Evolutionary conservation across 371 early-diverging fungal species (phyloP).

Genomic region (Mortierella sp.): DNA sequence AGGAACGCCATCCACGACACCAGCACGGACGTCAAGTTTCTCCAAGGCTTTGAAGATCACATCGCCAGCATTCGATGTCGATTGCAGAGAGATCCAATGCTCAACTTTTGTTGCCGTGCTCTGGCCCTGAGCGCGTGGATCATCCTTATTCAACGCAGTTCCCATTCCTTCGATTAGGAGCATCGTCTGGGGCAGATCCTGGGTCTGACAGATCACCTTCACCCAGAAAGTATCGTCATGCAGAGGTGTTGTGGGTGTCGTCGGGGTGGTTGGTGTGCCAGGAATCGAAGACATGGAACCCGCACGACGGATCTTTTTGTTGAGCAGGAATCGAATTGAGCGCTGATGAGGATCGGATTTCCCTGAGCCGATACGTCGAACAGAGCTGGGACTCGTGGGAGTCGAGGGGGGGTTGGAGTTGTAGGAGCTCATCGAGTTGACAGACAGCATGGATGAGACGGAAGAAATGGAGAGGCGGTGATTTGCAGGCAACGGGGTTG

Average conservation of each 20-base stretch:
- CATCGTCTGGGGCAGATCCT: conserved; percentile 45
- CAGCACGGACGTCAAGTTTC: conserved; percentile 26
- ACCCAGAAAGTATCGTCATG: conserved; percentile 53
- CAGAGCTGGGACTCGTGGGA: conserved; percentile 20
- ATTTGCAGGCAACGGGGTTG: conserved; percentile 66
- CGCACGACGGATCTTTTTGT: conserved; percentile 59
- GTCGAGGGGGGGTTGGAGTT: conserved; percentile 14
- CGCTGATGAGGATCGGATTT: conserved; percentile 42
- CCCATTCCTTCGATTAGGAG: conserved; percentile 34
- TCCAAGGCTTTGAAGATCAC: conserved; percentile 43
- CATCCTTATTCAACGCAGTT: conserved; percentile 23
- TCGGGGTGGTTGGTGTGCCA: conserved; percentile 32
- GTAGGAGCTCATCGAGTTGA: conserved; percentile 34
- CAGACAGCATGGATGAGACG: conserved; percentile 52
- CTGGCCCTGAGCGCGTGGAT: conserved; percentile 29
- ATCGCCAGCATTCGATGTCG: conserved; percentile 44
- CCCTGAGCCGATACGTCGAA: conserved; percentile 39
- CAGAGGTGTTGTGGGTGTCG: conserved; percentile 33
- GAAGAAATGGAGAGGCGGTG: conserved; percentile 54
- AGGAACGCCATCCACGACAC: conserved; percentile 45
- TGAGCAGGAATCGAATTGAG: conserved; percentile 66
- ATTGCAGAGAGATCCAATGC: conserved; percentile 49
- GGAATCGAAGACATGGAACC: conserved; percentile 56
- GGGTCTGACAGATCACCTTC: conserved; percentile 38
- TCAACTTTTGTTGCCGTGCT: conserved; percentile 34